A percentile compares a stretch with the other conserved stretches of the same genome.
phyloP scores from a whole-genome alignment of 2,329 filamentous ascomycete genomes.

The Epichloe uncinata region DNA sequence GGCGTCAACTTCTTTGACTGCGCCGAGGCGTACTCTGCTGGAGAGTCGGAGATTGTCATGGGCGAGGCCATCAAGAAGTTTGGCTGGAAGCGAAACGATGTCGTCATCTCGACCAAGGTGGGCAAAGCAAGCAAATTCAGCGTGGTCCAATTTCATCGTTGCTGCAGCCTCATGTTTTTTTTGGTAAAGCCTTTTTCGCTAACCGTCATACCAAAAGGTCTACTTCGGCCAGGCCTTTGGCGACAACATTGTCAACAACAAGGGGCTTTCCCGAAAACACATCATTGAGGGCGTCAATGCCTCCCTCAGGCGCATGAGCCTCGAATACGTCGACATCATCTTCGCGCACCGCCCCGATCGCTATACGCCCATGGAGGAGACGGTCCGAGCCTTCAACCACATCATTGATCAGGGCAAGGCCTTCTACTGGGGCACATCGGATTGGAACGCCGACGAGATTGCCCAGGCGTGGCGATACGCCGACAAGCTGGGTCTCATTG shows the following conservation, averaged over 20 bases:
- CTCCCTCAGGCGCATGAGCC: conserved; percentile 41
- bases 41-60: conserved; percentile 51
- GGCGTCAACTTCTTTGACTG: conserved; percentile 53
- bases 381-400: conserved; percentile 57
- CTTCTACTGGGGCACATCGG: conserved; percentile 58
- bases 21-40: conserved; percentile 43
- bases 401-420: conserved; percentile 54
- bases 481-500: conserved; percentile 46
- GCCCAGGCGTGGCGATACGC: conserved; percentile 47
- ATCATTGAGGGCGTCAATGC: conserved; percentile 51
- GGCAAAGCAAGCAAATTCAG: not conserved
- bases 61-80: conserved; percentile 46
- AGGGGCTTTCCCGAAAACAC: conserved; percentile 55
- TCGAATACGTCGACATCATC: conserved; percentile 53
- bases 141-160: too few relatives aligned
- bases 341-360: conserved; percentile 58
- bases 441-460: conserved; percentile 55
- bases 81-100: conserved; percentile 47
- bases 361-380: conserved; percentile 57
- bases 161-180: not conserved
- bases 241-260: conserved; percentile 51
- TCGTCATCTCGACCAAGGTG: conserved; percentile 49
- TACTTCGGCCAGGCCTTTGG: conserved; percentile 51
- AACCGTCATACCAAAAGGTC: conserved; percentile 27
- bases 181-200: not conserved